Base-by-base conservation (phyloP, 345 rosid species). In the Melaleuca alternifolia region DNA sequence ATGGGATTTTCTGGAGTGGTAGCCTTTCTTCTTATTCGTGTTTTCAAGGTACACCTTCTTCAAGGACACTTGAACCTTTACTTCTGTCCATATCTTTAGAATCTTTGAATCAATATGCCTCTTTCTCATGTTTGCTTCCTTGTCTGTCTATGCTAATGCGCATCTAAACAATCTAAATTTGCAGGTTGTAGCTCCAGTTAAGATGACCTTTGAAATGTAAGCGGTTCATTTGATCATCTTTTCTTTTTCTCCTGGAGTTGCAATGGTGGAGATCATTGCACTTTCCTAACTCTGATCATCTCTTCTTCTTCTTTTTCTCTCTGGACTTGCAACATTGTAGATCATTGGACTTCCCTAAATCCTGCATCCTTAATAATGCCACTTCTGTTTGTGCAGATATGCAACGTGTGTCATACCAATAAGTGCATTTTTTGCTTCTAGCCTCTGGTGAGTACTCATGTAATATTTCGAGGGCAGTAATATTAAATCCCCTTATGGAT, bases 401-500 rank as follows among this genome's bases (percentile, higher is more conserved):
- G 95, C 94, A 81, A 97, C 98, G 50, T 95, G 98, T 92, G 99
- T 96, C 56, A 87, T 97, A 82, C 99, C 98, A 77, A 96, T 97
- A 83, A 96, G 99, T 89, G 98, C 98, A 86, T 97, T 96, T 93
- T 96, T 95, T 91, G 99, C 99, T 57, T 94, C 99, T 86, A 97
- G 99, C 88, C 99, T 96, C 86, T 97, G 99, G 99, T 97, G 93
- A 93, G 95, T 87, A 82, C 88, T 84, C 24, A 33, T 71, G 21
- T 10, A 71, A 71, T 71, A 33, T 71, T 71, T 33, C 6, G 41
- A 71, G 48, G 79, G 79, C 79, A 33, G 48, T 71, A 18, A 71
- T 33, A 16, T 71, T 33, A 20, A 11, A 20, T 37, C 46, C 79
- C 79, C 18, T 33, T 71, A 48, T 71, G 48, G 48, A 71, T 71